These are phyloP conservation scores for Angophora floribunda DNA, from an alignment of 345 rosid species.

Conservation along the genomic window DNA sequence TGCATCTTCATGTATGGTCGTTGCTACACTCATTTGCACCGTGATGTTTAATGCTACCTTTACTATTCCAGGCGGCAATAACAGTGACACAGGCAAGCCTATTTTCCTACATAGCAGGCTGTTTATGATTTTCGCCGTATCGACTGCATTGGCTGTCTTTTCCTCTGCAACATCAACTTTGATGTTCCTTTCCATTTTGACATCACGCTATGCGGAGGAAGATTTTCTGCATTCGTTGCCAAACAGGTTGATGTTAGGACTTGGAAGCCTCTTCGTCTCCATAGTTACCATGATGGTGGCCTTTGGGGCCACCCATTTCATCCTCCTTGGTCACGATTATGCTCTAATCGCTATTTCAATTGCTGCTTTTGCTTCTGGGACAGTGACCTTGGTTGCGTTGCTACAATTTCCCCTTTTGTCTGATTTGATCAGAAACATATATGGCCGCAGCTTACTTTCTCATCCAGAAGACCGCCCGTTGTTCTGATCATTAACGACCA, in stretches of 20 bases:
- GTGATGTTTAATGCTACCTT: constrained; percentile 18
- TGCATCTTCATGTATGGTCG: constrained; percentile 15
- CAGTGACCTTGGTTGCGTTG: background rate
- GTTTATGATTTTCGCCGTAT: constrained; percentile 10
- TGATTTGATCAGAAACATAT: background rate
- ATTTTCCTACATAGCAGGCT: background rate
- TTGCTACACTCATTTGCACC: constrained; percentile 20
- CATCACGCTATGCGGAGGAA: constrained; percentile 1
- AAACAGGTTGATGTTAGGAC: background rate
- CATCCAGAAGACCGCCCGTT: background rate
- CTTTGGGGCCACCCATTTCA: background rate
- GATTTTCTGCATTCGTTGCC: constrained; percentile 7
- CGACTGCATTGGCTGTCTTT: constrained; percentile 9
- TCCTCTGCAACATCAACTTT: constrained; percentile 10
- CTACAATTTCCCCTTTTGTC: background rate
- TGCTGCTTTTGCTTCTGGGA: background rate
- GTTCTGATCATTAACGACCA: background rate
- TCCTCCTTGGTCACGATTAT: background rate
- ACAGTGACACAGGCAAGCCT: background rate
- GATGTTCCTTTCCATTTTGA: constrained; percentile 17
- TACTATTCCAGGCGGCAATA: constrained; percentile 15
- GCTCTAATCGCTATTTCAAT: background rate
- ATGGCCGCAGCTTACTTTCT: background rate
- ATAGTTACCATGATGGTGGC: background rate
- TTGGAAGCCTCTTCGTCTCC: background rate